Percentiles rank a stretch among this genome's conserved stretches.
Evolutionary conservation across 352 stramenopile genomes (phyloP).

Genomic region (Globisporangium spinosum): DNA sequence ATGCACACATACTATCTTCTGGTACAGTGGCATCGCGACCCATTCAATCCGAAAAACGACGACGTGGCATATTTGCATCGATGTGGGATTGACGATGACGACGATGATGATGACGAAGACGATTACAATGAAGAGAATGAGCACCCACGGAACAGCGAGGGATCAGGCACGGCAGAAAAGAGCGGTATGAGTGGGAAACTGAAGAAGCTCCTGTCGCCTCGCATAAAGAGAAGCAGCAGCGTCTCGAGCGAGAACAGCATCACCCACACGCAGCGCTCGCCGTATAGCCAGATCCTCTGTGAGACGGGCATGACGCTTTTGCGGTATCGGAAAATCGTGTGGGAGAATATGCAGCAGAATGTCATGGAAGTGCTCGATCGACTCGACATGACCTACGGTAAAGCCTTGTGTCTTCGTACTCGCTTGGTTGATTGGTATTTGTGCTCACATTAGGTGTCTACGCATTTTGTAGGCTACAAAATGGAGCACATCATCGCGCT

Average conservation of each 20-base stretch:
- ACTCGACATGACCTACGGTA: slow-evolving; percentile 71
- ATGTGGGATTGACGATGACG: slow-evolving; percentile 76
- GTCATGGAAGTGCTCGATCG: slow-evolving; percentile 69
- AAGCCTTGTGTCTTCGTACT: neutral
- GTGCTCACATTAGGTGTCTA: neutral
- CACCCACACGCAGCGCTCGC: slow-evolving; percentile 24
- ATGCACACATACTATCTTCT: slow-evolving; percentile 89
- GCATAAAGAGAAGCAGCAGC: slow-evolving; percentile 33
- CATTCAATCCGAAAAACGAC: slow-evolving; percentile 79
- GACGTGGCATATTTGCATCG: slow-evolving; percentile 70
- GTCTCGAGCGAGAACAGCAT: slow-evolving; percentile 22
- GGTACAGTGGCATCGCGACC: slow-evolving; percentile 86
- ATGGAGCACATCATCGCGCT: slow-evolving; percentile 87
- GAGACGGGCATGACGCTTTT: slow-evolving; percentile 77
- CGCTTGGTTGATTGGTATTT: neutral
- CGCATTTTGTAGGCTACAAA: slow-evolving; percentile 56
- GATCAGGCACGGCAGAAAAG: slow-evolving; percentile 13
- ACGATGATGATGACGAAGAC: slow-evolving; percentile 68
- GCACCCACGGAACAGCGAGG: slow-evolving; percentile 9
- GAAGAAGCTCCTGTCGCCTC: slow-evolving; percentile 25
- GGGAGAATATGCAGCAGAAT: slow-evolving; percentile 84
- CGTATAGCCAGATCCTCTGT: slow-evolving; percentile 67
- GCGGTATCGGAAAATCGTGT: slow-evolving; percentile 82
- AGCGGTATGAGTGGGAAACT: slow-evolving; percentile 17
- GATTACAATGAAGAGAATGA: slow-evolving; percentile 43